A percentile compares a stretch with the other conserved stretches of the same genome.
Evolutionary conservation across 2,329 filamentous ascomycete species (phyloP).

Genomic region (Blastomyces parvus): DNA sequence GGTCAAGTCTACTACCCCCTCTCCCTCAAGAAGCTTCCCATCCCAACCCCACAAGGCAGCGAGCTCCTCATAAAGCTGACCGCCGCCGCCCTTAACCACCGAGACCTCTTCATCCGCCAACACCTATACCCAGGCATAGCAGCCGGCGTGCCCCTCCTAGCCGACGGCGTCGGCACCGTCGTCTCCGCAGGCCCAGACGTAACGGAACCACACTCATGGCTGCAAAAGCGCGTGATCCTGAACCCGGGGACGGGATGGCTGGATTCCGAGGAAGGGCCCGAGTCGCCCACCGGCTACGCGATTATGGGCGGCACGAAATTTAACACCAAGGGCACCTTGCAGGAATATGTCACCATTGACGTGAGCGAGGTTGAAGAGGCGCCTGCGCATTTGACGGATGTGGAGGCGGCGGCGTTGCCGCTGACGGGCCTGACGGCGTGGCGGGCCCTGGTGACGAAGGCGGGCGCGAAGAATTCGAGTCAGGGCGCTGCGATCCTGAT

Average conservation of each 20-base stretch:
- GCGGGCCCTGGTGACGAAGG: conserved; percentile 76
- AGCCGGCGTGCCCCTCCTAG: conserved; percentile 67
- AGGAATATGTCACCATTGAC: conserved; percentile 62
- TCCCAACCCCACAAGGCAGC: conserved; percentile 52
- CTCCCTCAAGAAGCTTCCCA: conserved; percentile 50
- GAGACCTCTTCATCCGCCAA: conserved; percentile 88
- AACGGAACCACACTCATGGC: conserved; percentile 44
- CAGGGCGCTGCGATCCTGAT: conserved; percentile 66
- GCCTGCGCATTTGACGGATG: conserved; percentile 60
- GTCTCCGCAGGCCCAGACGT: conserved; percentile 50
- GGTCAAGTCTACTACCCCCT: conserved; percentile 64
- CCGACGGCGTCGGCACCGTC: conserved; percentile 73
- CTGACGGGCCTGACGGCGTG: conserved; percentile 80
- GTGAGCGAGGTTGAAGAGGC: conserved; percentile 65
- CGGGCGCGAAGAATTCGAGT: conserved; percentile 44
- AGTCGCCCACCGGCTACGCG: conserved; percentile 37
- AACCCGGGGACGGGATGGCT: conserved; percentile 73
- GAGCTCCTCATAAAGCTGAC: conserved; percentile 68
- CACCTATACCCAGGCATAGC: conserved; percentile 80
- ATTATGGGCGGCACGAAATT: conserved; percentile 50
- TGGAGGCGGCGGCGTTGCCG: conserved; percentile 74
- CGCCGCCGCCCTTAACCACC: conserved; percentile 83
- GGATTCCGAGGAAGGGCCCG: conserved; percentile 60
- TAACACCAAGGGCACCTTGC: conserved; percentile 59
- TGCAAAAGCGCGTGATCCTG: conserved; percentile 62